Conservation (phyloP, 768 basidiomycete species). For the Saitozyma podzolica region DNA sequence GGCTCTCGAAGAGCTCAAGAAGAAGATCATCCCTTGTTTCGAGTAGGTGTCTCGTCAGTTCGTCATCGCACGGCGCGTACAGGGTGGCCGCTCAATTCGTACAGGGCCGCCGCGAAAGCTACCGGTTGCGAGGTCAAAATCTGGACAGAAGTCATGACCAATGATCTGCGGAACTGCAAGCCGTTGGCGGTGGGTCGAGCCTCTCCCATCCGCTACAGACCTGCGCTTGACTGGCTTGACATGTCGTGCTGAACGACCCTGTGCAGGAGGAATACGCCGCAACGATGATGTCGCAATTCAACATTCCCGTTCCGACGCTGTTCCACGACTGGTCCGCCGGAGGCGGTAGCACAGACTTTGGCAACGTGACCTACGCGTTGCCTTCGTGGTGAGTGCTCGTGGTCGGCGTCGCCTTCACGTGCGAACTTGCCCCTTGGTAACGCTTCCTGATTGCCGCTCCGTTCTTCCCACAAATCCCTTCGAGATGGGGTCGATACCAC, state of each 20-base stretch:
- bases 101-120: conserved; percentile 52
- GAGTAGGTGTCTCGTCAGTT: not conserved
- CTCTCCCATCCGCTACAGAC: too few relatives aligned
- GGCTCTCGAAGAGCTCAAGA: not conserved
- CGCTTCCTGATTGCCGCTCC: not conserved
- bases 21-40: conserved; percentile 13
- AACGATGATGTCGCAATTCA: not conserved
- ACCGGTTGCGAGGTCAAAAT: conserved; percentile 64
- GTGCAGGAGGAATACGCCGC: conserved; percentile 7
- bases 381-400: not conserved
- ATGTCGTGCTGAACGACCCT: not conserved
- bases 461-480: too few relatives aligned
- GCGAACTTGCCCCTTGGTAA: not conserved
- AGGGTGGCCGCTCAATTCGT: too few relatives aligned
- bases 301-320: not conserved
- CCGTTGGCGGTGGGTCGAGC: conserved; percentile 14
- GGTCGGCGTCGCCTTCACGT: not conserved
- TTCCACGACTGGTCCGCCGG: not conserved
- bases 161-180: conserved; percentile 58
- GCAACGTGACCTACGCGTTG: conserved; percentile 15
- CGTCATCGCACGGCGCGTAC: too few relatives aligned
- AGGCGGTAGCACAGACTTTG: conserved; percentile 30
- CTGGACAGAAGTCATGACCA: conserved; percentile 51
- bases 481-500: too few relatives aligned
- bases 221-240: not conserved